These are phyloP conservation scores for Colletotrichum brevisporum DNA, from an alignment of 2,329 filamentous ascomycete genomes.

Conservation along the genomic window DNA sequence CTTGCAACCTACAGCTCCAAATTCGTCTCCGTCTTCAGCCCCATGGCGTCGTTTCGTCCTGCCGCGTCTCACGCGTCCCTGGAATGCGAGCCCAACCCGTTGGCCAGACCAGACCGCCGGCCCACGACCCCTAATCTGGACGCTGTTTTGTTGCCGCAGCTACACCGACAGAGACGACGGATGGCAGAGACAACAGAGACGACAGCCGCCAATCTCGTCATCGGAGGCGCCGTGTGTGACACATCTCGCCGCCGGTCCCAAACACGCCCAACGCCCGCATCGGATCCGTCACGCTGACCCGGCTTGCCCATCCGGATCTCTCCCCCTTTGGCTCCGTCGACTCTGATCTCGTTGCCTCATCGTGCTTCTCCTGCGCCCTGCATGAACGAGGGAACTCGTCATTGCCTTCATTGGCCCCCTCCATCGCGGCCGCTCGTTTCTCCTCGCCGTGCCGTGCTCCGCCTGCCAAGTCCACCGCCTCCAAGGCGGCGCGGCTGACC, in stretches of 20 bases:
- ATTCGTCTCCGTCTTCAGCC: not conserved
- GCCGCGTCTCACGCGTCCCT: slow-evolving; percentile 34
- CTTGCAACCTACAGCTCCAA: not conserved
- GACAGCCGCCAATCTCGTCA: slow-evolving; percentile 22
- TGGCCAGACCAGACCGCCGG: slow-evolving; percentile 29
- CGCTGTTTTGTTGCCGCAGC: slow-evolving; percentile 8
- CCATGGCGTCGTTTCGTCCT: slow-evolving; percentile 21
- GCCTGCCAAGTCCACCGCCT: slow-evolving; percentile 18
- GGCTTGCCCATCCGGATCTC: slow-evolving; percentile 24
- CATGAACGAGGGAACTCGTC: slow-evolving; percentile 37
- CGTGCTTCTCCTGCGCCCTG: slow-evolving; percentile 33
- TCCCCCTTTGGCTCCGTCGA: slow-evolving; percentile 23
- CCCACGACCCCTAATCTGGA: slow-evolving; percentile 30
- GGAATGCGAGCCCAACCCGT: slow-evolving; percentile 30
- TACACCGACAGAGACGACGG: slow-evolving; percentile 34
- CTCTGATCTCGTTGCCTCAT: slow-evolving; percentile 36
- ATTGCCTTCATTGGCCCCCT: slow-evolving; percentile 13
- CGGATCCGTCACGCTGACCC: slow-evolving; percentile 16
- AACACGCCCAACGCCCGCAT: slow-evolving; percentile 25
- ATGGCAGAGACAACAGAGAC: too few species aligned
- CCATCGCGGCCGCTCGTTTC: slow-evolving; percentile 14
- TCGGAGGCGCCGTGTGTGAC: slow-evolving; percentile 12
- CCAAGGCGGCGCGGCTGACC: slow-evolving; percentile 31
- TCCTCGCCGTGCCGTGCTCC: slow-evolving; percentile 21
- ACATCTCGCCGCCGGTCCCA: slow-evolving; percentile 12